Evolutionary conservation across 108 stramenopile genomes (phyloP).

Genomic region (Nitzschia inconspicua): DNA sequence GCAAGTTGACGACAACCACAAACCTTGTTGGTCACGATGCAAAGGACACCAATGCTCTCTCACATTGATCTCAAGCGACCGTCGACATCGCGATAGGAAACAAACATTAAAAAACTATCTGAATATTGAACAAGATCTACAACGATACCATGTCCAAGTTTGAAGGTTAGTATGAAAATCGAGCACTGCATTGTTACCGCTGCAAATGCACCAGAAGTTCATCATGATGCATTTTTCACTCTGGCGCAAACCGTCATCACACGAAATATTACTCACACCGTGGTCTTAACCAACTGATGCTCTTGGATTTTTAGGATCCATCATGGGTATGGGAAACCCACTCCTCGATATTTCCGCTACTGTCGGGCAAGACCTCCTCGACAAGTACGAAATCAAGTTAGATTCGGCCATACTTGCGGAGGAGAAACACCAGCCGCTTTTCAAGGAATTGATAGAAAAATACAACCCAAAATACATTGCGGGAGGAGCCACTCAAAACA

Average conservation of each 20-base stretch:
- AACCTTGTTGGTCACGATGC: too few relatives aligned
- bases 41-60: too few relatives aligned
- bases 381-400: conserved; percentile 93
- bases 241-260: background rate
- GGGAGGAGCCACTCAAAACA: conserved; percentile 99
- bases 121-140: background rate
- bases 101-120: background rate
- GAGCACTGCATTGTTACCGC: too few relatives aligned
- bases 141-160: conserved; percentile 11
- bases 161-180: conserved; percentile 10
- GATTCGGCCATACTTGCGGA: conserved; percentile 98
- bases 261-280: background rate
- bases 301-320: conserved; percentile 39
- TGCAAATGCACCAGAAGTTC: background rate
- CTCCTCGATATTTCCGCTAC: conserved; percentile 97
- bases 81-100: too few relatives aligned
- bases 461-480: conserved; percentile 95
- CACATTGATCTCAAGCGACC: too few relatives aligned
- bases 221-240: background rate
- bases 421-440: conserved; percentile 94
- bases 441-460: conserved; percentile 87
- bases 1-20: too few relatives aligned
- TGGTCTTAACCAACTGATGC: background rate
- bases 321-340: conserved; percentile 99
- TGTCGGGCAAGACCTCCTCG: conserved; percentile 87